Evolutionary conservation across 495 filamentous ascomycete genomes (phyloP), one percentile per base, ranked within the genome.

Genomic region (Glarea lozoyensis): DNA sequence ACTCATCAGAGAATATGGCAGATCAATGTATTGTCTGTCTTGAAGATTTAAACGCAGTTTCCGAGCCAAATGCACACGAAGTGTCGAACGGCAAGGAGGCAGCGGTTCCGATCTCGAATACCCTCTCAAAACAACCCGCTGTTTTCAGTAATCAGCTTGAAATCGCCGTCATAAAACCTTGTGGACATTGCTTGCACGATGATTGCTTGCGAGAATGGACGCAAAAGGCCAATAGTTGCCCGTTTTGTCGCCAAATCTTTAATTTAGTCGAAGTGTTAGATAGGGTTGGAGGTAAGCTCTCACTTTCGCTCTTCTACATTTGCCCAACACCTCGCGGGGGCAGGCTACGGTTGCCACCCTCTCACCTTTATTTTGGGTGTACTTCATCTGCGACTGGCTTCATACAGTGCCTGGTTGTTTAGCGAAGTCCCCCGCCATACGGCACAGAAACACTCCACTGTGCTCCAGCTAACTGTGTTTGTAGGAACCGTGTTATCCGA

Each of bases 1-100:
- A 36, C 37, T 21, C 15, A 30, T 42, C 24, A 30, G 27, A 40
- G 46, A 58, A 25, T 59, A 90, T 92, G 88, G 84, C 85, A 68
- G 88, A 93, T 63, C 86, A 87, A 55, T 94, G 88, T 71, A 94
- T 94, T 68, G 84, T 96, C 61, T 96, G 89, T 77, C 76, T 96
- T 64, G 87, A 89, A 64, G 81, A 85, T 68, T 80, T 96, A 67
- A 83, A 79, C 65, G 61, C 59, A 64, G 60, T 62, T 58, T 60
- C 67, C 29, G 43, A 44, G 23, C 25, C 22, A 13, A 38, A 30
- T 32, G 39, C 34, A 35, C 35, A 37, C 29, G 35, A 33, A 49
- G 40, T 63, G 66, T 60, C 68, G 72, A 62, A 65, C 41, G 46
- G 40, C 22, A 29, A 21, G n/a, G 46, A 25, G 40, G 58, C 54